Evolutionary conservation across 305 asterid species (phyloP).

Genomic region (Fraxinus platypoda): DNA sequence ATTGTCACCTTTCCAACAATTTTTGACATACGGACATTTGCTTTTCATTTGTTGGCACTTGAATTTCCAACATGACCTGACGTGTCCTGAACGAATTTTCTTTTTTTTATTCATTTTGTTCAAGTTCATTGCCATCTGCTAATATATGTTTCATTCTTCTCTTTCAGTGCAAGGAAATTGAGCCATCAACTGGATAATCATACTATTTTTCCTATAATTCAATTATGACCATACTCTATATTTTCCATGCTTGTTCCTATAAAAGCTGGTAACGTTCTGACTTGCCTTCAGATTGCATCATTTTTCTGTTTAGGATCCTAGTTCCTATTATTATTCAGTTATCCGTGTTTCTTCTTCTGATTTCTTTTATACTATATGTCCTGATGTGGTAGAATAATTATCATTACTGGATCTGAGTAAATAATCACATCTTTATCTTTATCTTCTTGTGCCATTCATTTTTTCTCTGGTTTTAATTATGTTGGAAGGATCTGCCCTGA

Average conservation of each 20-base stretch:
- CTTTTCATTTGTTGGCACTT: background rate
- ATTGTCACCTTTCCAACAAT: background rate
- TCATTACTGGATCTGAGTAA: background rate
- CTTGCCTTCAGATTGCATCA: background rate
- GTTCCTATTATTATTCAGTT: slow-evolving; percentile 6
- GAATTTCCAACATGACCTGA: background rate
- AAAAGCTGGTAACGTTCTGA: background rate
- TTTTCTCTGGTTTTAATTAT: background rate
- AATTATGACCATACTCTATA: background rate
- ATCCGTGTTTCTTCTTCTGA: background rate
- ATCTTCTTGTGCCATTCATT: background rate
- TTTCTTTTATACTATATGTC: background rate
- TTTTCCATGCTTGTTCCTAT: background rate
- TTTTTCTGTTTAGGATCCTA: slow-evolving; percentile 9
- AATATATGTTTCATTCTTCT: slow-evolving; percentile 10
- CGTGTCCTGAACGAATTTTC: background rate
- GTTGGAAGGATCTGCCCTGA: background rate
- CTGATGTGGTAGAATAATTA: background rate
- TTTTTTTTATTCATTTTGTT: background rate
- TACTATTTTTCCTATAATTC: background rate
- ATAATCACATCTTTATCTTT: background rate
- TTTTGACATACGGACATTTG: background rate
- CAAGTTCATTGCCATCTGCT: slow-evolving; percentile 1
- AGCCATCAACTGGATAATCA: background rate
- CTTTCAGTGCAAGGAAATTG: background rate